phyloP scores from a whole-genome alignment of 768 basidiomycete species.

The Dioszegia aurantiaca region DNA sequence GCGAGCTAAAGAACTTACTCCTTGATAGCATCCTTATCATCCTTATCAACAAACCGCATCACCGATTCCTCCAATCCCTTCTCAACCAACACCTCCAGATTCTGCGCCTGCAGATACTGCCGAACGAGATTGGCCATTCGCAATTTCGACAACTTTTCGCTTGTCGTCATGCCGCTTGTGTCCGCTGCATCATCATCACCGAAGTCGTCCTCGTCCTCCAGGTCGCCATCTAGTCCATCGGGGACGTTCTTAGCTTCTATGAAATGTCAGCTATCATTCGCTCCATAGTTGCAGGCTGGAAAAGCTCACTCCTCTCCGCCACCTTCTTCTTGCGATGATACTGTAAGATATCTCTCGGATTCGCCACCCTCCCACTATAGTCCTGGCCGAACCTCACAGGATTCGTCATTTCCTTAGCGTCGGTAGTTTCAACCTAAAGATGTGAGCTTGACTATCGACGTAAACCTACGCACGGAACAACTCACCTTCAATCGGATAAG shows the following conservation, averaged over 20 bases:
- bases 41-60: conserved; percentile 93
- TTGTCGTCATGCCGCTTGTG: conserved; percentile 33
- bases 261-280: not conserved
- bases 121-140: conserved; percentile 84
- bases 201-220: conserved; percentile 62
- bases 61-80: conserved; percentile 90
- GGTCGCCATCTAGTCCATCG: conserved; percentile 69
- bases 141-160: conserved; percentile 62
- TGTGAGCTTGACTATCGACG: conserved; percentile 6
- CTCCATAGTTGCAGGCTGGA: not conserved
- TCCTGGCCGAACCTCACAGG: conserved; percentile 96
- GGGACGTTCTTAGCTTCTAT: conserved; percentile 66
- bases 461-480: not conserved
- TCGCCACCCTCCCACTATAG: conserved; percentile 84
- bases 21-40: conserved; percentile 87
- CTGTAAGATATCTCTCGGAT: conserved; percentile 86
- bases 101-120: conserved; percentile 88
- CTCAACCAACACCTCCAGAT: conserved; percentile 85
- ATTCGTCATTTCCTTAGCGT: conserved; percentile 86
- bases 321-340: conserved; percentile 80
- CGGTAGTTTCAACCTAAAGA: conserved; percentile 79
- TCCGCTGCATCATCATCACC: conserved; percentile 65
- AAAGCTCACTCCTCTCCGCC: conserved; percentile 49
- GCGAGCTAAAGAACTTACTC: conserved; percentile 55
- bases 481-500: conserved; percentile 77